Conservation (phyloP, 192 early-diverging fungal species). For the Anaeromyces robustus region DNA sequence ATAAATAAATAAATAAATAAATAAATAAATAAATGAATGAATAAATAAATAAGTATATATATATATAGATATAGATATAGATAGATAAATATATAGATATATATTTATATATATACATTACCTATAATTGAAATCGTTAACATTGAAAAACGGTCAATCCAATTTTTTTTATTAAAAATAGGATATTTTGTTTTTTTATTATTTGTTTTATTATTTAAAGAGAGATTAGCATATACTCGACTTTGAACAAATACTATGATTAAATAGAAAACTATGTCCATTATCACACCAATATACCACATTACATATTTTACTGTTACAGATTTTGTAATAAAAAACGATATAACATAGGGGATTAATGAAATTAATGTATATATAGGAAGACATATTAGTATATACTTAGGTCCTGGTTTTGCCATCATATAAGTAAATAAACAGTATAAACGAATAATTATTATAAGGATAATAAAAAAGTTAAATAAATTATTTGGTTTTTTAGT, state of each 20-base stretch:
- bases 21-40: too few relatives aligned
- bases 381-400: not conserved
- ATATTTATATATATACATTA: not conserved
- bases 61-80: too few relatives aligned
- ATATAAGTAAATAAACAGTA: not conserved
- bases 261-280: not conserved
- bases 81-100: too few relatives aligned
- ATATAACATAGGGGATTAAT: not conserved
- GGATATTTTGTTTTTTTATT: not conserved
- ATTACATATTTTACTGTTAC: not conserved
- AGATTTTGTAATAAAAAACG: not conserved
- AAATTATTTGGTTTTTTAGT: not conserved
- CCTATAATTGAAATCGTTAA: not conserved
- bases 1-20: not conserved
- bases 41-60: too few relatives aligned
- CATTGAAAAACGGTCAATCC: not conserved
- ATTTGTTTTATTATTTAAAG: not conserved
- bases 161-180: not conserved
- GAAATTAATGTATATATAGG: not conserved
- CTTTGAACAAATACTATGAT: not conserved
- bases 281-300: not conserved
- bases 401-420: not conserved
- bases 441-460: not conserved
- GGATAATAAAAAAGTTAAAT: not conserved
- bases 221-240: not conserved